These are phyloP conservation scores for Globisporangium spiculum DNA, from an alignment of 352 stramenopile species.

Conservation along the genomic window DNA sequence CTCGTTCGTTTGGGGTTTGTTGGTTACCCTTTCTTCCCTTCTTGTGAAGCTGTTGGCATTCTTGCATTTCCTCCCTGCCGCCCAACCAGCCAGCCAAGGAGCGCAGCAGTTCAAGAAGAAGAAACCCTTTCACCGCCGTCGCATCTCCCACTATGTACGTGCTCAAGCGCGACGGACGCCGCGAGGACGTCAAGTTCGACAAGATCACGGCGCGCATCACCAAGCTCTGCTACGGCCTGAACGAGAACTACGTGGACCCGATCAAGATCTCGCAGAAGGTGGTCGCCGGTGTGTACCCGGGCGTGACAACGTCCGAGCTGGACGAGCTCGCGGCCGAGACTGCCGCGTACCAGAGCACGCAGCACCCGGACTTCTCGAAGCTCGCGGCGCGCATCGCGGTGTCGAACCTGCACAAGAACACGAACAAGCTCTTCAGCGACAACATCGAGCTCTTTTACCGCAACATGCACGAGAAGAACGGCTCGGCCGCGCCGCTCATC, in stretches of 20 bases:
- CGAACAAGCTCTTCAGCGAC: slow-evolving; percentile 93
- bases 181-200: slow-evolving; percentile 96
- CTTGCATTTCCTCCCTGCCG: slow-evolving; percentile 4
- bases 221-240: slow-evolving; percentile 98
- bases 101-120: neutral
- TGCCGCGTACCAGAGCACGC: slow-evolving; percentile 95
- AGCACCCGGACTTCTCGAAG: slow-evolving; percentile 98
- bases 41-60: neutral
- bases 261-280: slow-evolving; percentile 99
- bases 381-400: slow-evolving; percentile 98
- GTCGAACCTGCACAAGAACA: slow-evolving; percentile 99
- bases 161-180: slow-evolving; percentile 91
- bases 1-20: neutral
- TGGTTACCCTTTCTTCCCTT: neutral
- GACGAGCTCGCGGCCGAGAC: slow-evolving; percentile 99
- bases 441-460: slow-evolving; percentile 93
- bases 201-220: slow-evolving; percentile 98
- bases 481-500: slow-evolving; percentile 90
- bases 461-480: slow-evolving; percentile 97
- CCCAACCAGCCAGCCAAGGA: neutral
- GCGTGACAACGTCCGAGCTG: slow-evolving; percentile 97
- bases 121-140: neutral
- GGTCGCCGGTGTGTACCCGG: slow-evolving; percentile 97
- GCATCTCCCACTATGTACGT: slow-evolving; percentile 86
- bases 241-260: slow-evolving; percentile 96